A percentile compares a stretch with the other conserved stretches of the same genome.
phyloP scores from a whole-genome alignment of 2,329 filamentous ascomycete species.

The Verticillium dahliae region DNA sequence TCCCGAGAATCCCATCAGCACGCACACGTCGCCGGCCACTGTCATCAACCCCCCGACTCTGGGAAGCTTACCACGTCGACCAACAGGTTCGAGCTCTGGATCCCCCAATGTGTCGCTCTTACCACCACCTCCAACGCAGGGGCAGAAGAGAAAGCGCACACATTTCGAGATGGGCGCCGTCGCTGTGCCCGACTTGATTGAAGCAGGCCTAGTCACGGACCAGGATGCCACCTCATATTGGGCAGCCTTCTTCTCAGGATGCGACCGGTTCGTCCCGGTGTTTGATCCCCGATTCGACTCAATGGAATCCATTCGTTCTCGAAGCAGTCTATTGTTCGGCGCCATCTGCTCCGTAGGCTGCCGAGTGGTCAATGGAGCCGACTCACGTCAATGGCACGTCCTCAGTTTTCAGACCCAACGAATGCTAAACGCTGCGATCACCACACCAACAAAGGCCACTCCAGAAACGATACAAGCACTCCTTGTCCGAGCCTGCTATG shows the following conservation, averaged over 20 bases:
- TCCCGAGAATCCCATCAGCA: neutral
- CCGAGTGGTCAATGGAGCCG: constrained; percentile 31
- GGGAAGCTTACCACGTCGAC: neutral
- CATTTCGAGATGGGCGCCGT: constrained; percentile 10
- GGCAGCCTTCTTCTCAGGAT: constrained; percentile 18
- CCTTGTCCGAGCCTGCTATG: constrained; percentile 44
- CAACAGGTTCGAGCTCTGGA: neutral
- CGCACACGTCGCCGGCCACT: neutral
- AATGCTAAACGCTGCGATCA: constrained; percentile 31
- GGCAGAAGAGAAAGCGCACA: constrained; percentile 6
- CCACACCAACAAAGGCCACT: constrained; percentile 17
- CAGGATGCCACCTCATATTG: constrained; percentile 17
- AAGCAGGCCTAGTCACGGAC: constrained; percentile 13
- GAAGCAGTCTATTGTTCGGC: constrained; percentile 44
- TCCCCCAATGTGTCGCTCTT: neutral
- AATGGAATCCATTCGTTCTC: constrained; percentile 33
- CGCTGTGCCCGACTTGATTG: constrained; percentile 13
- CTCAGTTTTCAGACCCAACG: constrained; percentile 34
- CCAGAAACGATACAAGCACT: constrained; percentile 46
- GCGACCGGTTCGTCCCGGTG: constrained; percentile 18
- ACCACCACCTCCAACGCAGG: neutral
- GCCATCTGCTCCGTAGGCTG: constrained; percentile 45
- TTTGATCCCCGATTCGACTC: constrained; percentile 29
- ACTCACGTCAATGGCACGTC: constrained; percentile 31
- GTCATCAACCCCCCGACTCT: neutral